phyloP scores from a whole-genome alignment of 805 yeast species.

The Cyberlindnera maritima region DNA sequence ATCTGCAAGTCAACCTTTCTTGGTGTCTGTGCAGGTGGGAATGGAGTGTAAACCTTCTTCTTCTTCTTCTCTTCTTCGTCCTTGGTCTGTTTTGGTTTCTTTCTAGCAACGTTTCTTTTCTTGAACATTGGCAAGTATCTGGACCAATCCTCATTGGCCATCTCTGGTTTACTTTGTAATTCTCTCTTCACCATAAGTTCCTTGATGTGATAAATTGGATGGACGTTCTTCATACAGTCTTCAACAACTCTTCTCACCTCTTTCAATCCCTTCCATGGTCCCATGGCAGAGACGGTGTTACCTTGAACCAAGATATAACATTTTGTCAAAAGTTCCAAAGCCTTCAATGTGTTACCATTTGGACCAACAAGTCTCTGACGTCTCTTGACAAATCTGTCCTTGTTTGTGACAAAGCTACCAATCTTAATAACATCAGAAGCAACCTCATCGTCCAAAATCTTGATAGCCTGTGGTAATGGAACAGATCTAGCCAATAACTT shows the following conservation, averaged over 20 bases:
- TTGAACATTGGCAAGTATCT: slow-evolving; percentile 95
- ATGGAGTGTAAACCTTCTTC: slow-evolving; percentile 83
- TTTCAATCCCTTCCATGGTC: slow-evolving; percentile 89
- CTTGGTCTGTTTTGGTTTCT: slow-evolving; percentile 70
- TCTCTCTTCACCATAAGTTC: slow-evolving; percentile 97
- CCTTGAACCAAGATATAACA: slow-evolving; percentile 97
- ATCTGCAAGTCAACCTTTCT: slow-evolving; percentile 96
- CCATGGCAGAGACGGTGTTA: slow-evolving; percentile 96
- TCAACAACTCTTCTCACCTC: slow-evolving; percentile 92
- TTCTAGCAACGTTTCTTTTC: slow-evolving; percentile 93
- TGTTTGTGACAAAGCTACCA: slow-evolving; percentile 83
- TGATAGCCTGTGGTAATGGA: slow-evolving; percentile 94
- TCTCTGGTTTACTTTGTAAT: slow-evolving; percentile 89
- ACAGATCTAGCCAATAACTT: slow-evolving; percentile 93
- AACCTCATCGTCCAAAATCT: slow-evolving; percentile 84
- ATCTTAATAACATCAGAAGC: slow-evolving; percentile 97
- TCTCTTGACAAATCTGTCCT: slow-evolving; percentile 91
- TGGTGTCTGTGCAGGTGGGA: slow-evolving; percentile 97
- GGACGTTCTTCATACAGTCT: slow-evolving; percentile 95
- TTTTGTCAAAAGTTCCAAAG: slow-evolving; percentile 89
- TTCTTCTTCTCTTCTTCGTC: slow-evolving; percentile 43
- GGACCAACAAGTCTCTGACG: slow-evolving; percentile 97
- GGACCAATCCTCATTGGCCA: slow-evolving; percentile 95
- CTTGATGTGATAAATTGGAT: slow-evolving; percentile 97
- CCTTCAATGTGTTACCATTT: slow-evolving; percentile 93